Evolutionary conservation across 768 basidiomycete species (phyloP), one percentile per base, ranked within the genome.

Genomic region (Vararia minispora): DNA sequence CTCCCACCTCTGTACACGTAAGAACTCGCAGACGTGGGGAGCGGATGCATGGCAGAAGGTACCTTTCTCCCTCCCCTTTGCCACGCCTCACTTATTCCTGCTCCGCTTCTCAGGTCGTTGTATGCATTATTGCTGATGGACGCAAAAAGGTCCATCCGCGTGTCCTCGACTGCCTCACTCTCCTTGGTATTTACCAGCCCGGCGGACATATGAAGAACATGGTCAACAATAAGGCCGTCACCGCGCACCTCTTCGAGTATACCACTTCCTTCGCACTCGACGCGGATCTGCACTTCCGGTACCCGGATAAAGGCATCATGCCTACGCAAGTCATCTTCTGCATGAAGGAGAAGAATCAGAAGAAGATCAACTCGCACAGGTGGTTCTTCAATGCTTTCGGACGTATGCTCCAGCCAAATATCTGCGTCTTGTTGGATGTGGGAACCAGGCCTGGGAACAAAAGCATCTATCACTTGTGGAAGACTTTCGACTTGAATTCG

Each of bases 341-440:
- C 54, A 70, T 86, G 65, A 87, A 89, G 64, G 90, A 92, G 64
- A 85, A 77, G 65, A 97, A 94, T 55, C 82, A 88, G 55, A 91
- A 92, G 68, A 95, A 97, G 64, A 92, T 97, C 54, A 97, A 95
- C 56, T 87, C 83, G 33, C 91, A 95, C 52, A 68, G 92, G 33
- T 97, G 92, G 92, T 94, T 92, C 59, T 95, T 98, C 60, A 97
- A 95, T 54, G 92, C 89, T 0, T 86, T 97, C 55, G 84, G 74
- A 0, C 69, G 79, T 0, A 64, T 92, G 55, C 59, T 97, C 21
- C 46, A 85, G 83, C 83, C 91, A 14, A 95, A 92, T 50, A 79
- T 97, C 7, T 92, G 90, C 52, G 77, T 95, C 16, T 67, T 98
- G 21, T 64, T 98, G 34, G 94, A 98, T 47, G 94, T 97, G 12